Conservation (phyloP, 1,139 yeast genomes). For the Yamadazyma atmosphaerica region DNA sequence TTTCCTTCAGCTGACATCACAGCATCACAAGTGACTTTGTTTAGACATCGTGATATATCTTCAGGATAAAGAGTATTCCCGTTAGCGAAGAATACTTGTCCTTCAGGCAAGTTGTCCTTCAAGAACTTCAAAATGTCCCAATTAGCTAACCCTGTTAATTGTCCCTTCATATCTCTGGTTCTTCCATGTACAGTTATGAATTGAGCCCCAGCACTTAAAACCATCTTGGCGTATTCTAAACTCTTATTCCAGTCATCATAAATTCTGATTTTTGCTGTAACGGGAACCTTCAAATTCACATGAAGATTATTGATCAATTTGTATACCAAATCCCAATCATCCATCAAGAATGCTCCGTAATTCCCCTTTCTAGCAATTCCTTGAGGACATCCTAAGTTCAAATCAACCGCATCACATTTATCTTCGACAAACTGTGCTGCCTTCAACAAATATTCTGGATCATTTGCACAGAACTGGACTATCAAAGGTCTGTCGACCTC, state of each 20-base stretch:
- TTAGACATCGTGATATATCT: conserved; percentile 69
- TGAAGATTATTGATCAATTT: conserved; percentile 72
- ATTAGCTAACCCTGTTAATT: conserved; percentile 90
- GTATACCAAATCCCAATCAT: conserved; percentile 87
- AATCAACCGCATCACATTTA: conserved; percentile 92
- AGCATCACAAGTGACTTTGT: conserved; percentile 72
- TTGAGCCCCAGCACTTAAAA: conserved; percentile 94
- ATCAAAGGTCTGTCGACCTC: conserved; percentile 74
- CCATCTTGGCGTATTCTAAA: conserved; percentile 84
- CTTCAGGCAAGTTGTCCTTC: conserved; percentile 76
- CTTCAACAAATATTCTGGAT: conserved; percentile 75
- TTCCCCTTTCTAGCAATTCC: conserved; percentile 94
- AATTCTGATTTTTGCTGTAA: conserved; percentile 93
- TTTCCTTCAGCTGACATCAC: conserved; percentile 98
- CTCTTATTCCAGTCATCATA: conserved; percentile 85
- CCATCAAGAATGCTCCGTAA: conserved; percentile 95
- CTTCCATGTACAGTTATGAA: conserved; percentile 94
- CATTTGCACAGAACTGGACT: conserved; percentile 96
- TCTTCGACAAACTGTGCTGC: conserved; percentile 84
- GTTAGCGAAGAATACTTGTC: conserved; percentile 88
- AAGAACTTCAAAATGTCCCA: conserved; percentile 79
- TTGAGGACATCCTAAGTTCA: conserved; percentile 96
- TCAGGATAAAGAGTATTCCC: conserved; percentile 88
- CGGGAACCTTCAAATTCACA: conserved; percentile 75
- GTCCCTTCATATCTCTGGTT: conserved; percentile 97